phyloP scores from a whole-genome alignment of 2,329 filamentous ascomycete genomes.

The Stagonosporopsis vannaccii region DNA sequence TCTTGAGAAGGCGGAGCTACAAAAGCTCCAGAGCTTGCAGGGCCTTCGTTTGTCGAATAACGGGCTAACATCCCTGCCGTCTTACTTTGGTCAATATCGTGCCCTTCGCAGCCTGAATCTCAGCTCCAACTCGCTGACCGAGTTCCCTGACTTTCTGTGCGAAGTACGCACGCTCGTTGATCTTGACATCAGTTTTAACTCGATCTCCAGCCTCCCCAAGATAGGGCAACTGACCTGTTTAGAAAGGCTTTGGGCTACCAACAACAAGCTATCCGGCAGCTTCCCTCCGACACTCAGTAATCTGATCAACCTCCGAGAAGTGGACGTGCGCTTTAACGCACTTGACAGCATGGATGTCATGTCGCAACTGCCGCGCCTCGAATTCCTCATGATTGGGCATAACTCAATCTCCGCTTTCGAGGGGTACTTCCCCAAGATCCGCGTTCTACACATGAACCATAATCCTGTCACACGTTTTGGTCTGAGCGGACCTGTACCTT shows the following conservation, averaged over 20 bases:
- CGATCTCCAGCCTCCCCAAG: slow-evolving; percentile 78
- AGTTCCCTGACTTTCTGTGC: slow-evolving; percentile 86
- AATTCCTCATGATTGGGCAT: slow-evolving; percentile 89
- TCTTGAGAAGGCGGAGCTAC: slow-evolving; percentile 82
- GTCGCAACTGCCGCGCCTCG: slow-evolving; percentile 81
- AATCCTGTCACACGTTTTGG: slow-evolving; percentile 96
- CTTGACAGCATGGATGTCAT: slow-evolving; percentile 90
- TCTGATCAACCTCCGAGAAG: slow-evolving; percentile 81
- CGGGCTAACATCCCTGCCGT: slow-evolving; percentile 77
- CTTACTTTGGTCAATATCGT: slow-evolving; percentile 82
- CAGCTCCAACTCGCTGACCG: slow-evolving; percentile 88
- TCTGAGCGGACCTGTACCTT: slow-evolving; percentile 76
- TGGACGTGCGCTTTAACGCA: slow-evolving; percentile 93
- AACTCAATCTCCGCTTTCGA: slow-evolving; percentile 91
- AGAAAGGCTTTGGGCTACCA: slow-evolving; percentile 92
- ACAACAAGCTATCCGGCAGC: slow-evolving; percentile 82
- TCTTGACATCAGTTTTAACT: slow-evolving; percentile 96
- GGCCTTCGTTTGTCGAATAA: slow-evolving; percentile 96
- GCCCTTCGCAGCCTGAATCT: slow-evolving; percentile 84
- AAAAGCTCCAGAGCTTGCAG: slow-evolving; percentile 76
- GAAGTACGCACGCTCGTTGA: slow-evolving; percentile 84
- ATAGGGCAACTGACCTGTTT: slow-evolving; percentile 81
- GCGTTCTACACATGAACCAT: slow-evolving; percentile 87
- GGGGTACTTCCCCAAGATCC: slow-evolving; percentile 84
- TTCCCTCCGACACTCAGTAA: slow-evolving; percentile 76